These are phyloP conservation scores for Pinus albicaulis DNA, from an alignment of 75 land plant genomes.

Conservation along the genomic window DNA sequence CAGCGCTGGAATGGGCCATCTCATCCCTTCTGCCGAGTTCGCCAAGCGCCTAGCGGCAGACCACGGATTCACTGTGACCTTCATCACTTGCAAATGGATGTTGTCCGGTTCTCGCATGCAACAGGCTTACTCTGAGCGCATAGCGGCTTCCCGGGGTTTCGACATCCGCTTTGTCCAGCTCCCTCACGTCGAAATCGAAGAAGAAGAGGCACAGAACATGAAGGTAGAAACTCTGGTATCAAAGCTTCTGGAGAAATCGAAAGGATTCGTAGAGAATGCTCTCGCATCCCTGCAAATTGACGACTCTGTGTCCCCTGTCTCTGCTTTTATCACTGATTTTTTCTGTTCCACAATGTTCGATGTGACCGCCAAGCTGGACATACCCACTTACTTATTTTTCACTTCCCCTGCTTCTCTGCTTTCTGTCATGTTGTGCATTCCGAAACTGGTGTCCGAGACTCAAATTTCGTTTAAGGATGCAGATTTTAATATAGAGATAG, in stretches of 20 bases:
- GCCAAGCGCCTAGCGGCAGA: slow-evolving; percentile 43
- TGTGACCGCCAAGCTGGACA: neutral
- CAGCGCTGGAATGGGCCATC: slow-evolving; percentile 56
- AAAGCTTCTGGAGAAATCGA: neutral
- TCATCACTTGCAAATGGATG: neutral
- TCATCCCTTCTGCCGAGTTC: slow-evolving; percentile 55
- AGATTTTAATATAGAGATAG: slow-evolving; percentile 12
- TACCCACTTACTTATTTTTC: neutral
- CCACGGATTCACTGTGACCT: slow-evolving; percentile 35
- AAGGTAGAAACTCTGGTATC: neutral
- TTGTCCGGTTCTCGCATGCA: neutral
- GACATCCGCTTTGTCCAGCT: neutral
- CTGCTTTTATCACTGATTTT: neutral
- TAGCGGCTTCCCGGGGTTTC: neutral
- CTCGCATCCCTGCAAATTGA: neutral
- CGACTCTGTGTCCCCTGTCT: neutral
- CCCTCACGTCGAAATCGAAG: neutral
- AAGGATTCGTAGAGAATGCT: neutral
- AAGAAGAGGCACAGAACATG: neutral
- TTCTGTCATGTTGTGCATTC: neutral
- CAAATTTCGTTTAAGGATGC: neutral
- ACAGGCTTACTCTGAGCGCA: neutral
- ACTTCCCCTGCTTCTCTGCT: neutral
- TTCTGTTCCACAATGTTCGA: neutral
- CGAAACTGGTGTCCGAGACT: neutral